Evolutionary conservation across 345 rosid species (phyloP).

Genomic region (Cardamine chenopodiifolia): DNA sequence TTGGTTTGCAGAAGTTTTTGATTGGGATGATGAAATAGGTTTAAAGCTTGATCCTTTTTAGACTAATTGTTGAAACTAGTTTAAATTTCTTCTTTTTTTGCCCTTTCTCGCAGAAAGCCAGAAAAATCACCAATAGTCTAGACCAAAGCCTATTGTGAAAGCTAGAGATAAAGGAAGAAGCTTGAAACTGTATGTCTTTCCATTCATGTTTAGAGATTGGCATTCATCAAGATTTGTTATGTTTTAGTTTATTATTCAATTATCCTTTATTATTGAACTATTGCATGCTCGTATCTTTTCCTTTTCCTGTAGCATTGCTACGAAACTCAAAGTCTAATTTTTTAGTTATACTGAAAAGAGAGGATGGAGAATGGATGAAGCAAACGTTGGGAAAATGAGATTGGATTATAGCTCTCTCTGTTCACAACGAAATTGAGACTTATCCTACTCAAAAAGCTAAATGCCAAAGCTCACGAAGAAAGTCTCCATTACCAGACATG

Average conservation of each 20-base stretch:
- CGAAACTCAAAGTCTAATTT: not conserved
- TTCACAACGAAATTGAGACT: too few species aligned
- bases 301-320: not conserved
- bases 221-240: not conserved
- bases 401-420: too few species aligned
- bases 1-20: not conserved
- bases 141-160: too few species aligned
- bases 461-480: too few species aligned
- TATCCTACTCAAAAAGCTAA: too few species aligned
- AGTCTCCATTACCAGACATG: too few species aligned
- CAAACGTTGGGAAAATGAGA: too few species aligned
- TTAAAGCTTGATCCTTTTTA: not conserved
- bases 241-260: not conserved
- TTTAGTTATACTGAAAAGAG: not conserved
- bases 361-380: too few species aligned
- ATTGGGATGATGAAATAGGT: not conserved
- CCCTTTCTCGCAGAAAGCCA: too few species aligned
- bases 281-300: slow-evolving; percentile 22
- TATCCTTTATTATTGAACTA: not conserved
- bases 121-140: too few species aligned
- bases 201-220: not conserved
- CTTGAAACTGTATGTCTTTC: slow-evolving; percentile 65
- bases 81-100: not conserved
- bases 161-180: too few species aligned
- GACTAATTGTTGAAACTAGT: slow-evolving; percentile 2